A percentile compares a stretch with the other conserved stretches of the same genome.
Evolutionary conservation across 2,329 filamentous ascomycete genomes (phyloP).

Genomic region (Cryphonectria nitschkei): DNA sequence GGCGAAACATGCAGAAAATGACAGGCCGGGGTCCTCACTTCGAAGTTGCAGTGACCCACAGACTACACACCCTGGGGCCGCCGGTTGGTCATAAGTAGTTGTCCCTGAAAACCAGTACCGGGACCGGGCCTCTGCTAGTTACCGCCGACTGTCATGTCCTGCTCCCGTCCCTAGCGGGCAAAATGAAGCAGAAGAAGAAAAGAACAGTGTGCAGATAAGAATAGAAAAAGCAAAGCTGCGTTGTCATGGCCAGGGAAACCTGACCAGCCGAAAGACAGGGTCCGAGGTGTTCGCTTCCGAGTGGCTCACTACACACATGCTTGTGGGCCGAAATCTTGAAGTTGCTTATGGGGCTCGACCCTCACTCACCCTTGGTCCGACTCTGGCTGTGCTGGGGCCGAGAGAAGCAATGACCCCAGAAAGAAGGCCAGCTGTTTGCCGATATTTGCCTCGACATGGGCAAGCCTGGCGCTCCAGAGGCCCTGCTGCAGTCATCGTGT

Average conservation of each 20-base stretch:
- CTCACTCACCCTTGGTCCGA: conserved; percentile 25
- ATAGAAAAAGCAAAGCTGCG: not conserved
- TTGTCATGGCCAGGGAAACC: not conserved
- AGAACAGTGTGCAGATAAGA: too few relatives aligned
- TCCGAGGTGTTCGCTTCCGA: conserved; percentile 19
- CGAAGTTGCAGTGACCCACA: conserved; percentile 9
- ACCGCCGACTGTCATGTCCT: conserved; percentile 12
- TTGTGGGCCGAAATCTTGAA: conserved; percentile 26
- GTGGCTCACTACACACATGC: conserved; percentile 13
- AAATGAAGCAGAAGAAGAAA: not conserved
- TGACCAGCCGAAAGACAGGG: not conserved
- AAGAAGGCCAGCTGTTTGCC: conserved; percentile 24
- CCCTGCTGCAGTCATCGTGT: conserved; percentile 14
- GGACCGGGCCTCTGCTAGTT: not conserved
- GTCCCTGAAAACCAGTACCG: not conserved
- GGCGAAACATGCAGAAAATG: conserved; percentile 30
- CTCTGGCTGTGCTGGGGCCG: conserved; percentile 29
- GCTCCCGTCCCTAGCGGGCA: not conserved
- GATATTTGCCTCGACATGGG: conserved; percentile 28
- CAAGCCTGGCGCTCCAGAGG: conserved; percentile 19
- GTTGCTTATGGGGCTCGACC: conserved; percentile 30
- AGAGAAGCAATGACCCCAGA: conserved; percentile 27
- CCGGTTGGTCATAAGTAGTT: not conserved
- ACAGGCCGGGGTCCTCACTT: conserved; percentile 29
- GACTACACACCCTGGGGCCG: conserved; percentile 1